A percentile compares a stretch with the other conserved stretches of the same genome.
phyloP scores from a whole-genome alignment of 1,139 yeast genomes.

The Debaryomycetaceae sp. region DNA sequence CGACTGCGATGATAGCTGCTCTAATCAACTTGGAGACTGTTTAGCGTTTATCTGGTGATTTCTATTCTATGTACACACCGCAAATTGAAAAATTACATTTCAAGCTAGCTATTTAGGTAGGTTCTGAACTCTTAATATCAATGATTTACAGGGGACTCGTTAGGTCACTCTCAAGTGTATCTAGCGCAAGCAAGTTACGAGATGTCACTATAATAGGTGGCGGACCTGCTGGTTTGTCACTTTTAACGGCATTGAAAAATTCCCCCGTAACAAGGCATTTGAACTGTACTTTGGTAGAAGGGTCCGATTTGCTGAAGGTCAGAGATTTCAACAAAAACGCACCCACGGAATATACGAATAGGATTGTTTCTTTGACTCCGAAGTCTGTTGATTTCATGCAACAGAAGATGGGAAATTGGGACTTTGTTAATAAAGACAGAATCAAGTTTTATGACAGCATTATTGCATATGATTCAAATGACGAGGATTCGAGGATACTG shows the following conservation, averaged over 20 bases:
- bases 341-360: constrained; percentile 63
- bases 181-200: constrained; percentile 19
- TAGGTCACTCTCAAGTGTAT: background rate
- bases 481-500: constrained; percentile 63
- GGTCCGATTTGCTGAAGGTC: constrained; percentile 54
- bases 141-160: background rate
- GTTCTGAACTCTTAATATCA: no score
- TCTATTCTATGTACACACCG: no score
- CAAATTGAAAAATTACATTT: no score
- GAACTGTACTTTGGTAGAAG: constrained; percentile 71
- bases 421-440: constrained; percentile 62
- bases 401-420: constrained; percentile 70
- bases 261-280: constrained; percentile 61
- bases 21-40: no score
- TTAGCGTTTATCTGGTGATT: no score
- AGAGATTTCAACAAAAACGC: constrained; percentile 51
- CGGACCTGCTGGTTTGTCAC: constrained; percentile 94
- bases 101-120: no score
- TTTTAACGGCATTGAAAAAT: constrained; percentile 72
- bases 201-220: constrained; percentile 94
- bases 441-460: constrained; percentile 77
- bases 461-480: constrained; percentile 78
- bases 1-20: no score
- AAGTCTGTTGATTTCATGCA: constrained; percentile 65
- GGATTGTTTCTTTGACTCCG: constrained; percentile 87